phyloP scores from a whole-genome alignment of 208 protist genomes.

The Leishmania mexicana region DNA sequence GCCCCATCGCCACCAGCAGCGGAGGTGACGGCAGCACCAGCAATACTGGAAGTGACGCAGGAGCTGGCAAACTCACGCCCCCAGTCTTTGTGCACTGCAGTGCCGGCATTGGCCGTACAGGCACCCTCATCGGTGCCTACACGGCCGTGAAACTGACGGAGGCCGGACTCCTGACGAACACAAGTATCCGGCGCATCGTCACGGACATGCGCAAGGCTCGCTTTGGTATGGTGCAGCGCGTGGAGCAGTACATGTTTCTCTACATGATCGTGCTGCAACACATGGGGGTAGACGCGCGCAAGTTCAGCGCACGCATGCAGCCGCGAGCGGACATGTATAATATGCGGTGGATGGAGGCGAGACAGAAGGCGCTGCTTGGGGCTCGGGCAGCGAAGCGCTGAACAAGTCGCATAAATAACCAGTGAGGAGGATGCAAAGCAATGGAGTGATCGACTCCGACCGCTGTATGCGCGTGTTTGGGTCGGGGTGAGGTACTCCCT shows the following conservation, averaged over 20 bases:
- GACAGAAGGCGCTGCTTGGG: slow-evolving; percentile 16
- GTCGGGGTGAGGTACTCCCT: background rate
- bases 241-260: slow-evolving; percentile 89
- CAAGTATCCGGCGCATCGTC: slow-evolving; percentile 49
- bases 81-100: slow-evolving; percentile 88
- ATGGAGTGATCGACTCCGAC: background rate
- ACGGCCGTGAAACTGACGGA: slow-evolving; percentile 44
- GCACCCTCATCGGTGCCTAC: slow-evolving; percentile 84
- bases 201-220: slow-evolving; percentile 56
- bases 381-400: slow-evolving; percentile 1
- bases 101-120: slow-evolving; percentile 85
- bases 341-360: slow-evolving; percentile 30
- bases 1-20: background rate
- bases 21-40: background rate
- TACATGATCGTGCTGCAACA: slow-evolving; percentile 65
- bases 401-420: background rate
- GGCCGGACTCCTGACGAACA: slow-evolving; percentile 31
- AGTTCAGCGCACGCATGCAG: slow-evolving; percentile 32
- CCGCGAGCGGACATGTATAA: slow-evolving; percentile 30
- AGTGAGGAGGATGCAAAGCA: background rate
- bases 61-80: background rate
- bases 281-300: slow-evolving; percentile 29
- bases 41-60: background rate
- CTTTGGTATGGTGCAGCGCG: slow-evolving; percentile 83
- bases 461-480: background rate